These are phyloP conservation scores for Cryphonectria parasitica DNA, from an alignment of 2,329 filamentous ascomycete species.

Conservation along the genomic window DNA sequence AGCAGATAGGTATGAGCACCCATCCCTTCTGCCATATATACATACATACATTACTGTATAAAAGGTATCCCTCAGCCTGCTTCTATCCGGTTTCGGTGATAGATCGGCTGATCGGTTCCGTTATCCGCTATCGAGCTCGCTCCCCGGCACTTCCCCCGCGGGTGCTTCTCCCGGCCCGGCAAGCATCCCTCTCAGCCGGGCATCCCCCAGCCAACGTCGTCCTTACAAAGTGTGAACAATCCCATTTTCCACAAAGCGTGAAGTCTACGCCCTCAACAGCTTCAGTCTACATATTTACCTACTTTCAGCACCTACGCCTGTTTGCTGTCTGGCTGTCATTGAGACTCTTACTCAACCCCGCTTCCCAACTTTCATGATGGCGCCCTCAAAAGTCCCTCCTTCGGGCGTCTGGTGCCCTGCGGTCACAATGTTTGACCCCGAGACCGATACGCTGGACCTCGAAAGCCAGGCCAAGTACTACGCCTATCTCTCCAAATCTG, in stretches of 20 bases:
- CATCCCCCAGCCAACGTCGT: neutral
- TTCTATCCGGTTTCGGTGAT: constrained; percentile 15
- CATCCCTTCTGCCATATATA: neutral
- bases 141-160: constrained; percentile 3
- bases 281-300: neutral
- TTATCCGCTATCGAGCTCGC: constrained; percentile 15
- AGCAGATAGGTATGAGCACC: no score
- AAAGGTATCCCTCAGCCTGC: neutral
- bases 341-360: neutral
- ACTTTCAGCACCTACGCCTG: neutral
- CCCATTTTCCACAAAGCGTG: neutral
- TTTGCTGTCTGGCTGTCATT: neutral
- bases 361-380: constrained; percentile 16
- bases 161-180: constrained; percentile 11
- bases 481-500: constrained; percentile 36
- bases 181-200: neutral
- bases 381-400: constrained; percentile 32
- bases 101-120: constrained; percentile 18
- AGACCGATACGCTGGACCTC: constrained; percentile 37
- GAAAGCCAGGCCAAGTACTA: constrained; percentile 38
- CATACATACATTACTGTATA: neutral
- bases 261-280: neutral
- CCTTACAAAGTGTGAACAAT: neutral
- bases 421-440: constrained; percentile 40
- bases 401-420: constrained; percentile 40